These are phyloP conservation scores for Lactarius hatsudake DNA, from an alignment of 768 basidiomycete species.

Conservation along the genomic window DNA sequence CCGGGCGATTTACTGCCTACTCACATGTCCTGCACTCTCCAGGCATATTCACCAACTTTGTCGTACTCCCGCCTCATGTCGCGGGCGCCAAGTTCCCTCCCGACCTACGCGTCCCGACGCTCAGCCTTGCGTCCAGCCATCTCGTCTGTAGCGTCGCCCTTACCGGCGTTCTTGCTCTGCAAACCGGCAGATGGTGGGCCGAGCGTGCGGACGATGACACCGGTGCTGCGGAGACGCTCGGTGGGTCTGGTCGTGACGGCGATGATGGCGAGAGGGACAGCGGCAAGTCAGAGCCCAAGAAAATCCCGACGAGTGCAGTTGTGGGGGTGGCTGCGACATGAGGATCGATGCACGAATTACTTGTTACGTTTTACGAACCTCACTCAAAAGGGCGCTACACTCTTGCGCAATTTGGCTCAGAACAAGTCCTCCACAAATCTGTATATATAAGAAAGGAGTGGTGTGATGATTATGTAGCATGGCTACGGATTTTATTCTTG, in stretches of 20 bases:
- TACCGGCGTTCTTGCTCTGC: conserved; percentile 80
- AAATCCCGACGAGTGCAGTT: neutral
- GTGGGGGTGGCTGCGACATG: neutral
- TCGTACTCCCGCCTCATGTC: conserved; percentile 32
- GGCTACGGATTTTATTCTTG: conserved; percentile 46
- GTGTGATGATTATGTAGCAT: conserved; percentile 18
- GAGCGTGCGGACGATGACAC: conserved; percentile 67
- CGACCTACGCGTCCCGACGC: conserved; percentile 56
- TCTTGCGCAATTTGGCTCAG: neutral
- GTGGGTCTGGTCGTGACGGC: neutral
- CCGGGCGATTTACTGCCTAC: neutral
- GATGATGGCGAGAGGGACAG: conserved; percentile 1
- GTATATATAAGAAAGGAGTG: conserved; percentile 4
- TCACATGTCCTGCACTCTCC: conserved; percentile 14
- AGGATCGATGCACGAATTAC: neutral
- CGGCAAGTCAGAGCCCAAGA: conserved; percentile 1
- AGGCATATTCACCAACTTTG: conserved; percentile 63
- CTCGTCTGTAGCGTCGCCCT: conserved; percentile 85
- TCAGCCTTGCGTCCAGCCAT: conserved; percentile 80
- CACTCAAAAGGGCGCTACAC: neutral
- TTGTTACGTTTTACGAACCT: conserved; percentile 3
- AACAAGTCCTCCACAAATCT: neutral
- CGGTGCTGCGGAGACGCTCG: conserved; percentile 34
- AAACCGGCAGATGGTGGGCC: conserved; percentile 84
- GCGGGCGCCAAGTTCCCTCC: conserved; percentile 59